These are phyloP conservation scores for Colletotrichum viniferum DNA, from an alignment of 2,329 filamentous ascomycete genomes.

Conservation along the genomic window DNA sequence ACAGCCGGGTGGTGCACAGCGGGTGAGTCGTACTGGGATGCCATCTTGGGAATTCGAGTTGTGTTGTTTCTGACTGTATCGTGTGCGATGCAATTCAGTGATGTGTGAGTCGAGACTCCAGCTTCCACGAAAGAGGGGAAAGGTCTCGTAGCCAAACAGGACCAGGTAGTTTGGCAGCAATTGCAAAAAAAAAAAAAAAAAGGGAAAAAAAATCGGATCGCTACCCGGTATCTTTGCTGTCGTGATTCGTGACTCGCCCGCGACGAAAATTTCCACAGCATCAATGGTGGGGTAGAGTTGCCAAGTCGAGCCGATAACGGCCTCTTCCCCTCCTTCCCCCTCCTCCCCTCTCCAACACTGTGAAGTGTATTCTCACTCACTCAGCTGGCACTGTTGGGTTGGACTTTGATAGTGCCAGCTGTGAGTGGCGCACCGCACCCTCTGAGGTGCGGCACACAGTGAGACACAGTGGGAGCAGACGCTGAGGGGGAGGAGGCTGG, in stretches of 20 bases:
- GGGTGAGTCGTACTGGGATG: constrained; percentile 5
- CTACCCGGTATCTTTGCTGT: neutral
- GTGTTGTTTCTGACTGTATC: neutral
- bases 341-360: neutral
- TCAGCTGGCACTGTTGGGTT: neutral
- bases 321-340: neutral
- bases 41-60: neutral
- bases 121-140: neutral
- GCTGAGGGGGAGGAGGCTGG: neutral
- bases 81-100: neutral
- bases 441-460: neutral
- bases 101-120: neutral
- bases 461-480: neutral
- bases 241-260: constrained; percentile 15
- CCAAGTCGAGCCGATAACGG: constrained; percentile 13
- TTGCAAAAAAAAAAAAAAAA: neutral
- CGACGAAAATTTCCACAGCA: neutral
- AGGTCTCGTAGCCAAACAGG: neutral
- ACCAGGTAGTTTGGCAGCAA: neutral
- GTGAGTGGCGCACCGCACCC: neutral
- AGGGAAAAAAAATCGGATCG: neutral
- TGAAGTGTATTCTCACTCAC: neutral
- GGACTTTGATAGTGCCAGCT: neutral
- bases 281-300: constrained; percentile 9
- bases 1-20: neutral